These are phyloP conservation scores for Sarcodon sp. DNA, from an alignment of 768 basidiomycete species.

Conservation along the genomic window DNA sequence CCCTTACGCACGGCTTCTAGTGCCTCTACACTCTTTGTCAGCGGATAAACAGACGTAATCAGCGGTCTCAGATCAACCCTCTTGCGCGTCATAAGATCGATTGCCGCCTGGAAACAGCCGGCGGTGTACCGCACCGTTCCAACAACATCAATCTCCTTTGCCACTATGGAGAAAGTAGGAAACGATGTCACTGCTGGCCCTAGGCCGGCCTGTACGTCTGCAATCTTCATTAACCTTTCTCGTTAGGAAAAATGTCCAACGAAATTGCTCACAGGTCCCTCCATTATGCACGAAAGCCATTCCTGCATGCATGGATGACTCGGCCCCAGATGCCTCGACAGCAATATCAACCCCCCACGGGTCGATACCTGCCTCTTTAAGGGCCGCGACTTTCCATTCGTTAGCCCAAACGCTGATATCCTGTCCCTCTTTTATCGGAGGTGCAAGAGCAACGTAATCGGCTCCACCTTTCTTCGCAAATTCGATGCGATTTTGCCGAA, in stretches of 20 bases:
- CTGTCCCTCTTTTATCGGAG: constrained; percentile 1
- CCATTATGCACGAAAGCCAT: constrained; percentile 8
- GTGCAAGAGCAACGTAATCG: constrained; percentile 7
- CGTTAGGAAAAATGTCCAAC: neutral
- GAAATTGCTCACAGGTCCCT: constrained; percentile 8
- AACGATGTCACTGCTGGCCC: constrained; percentile 8
- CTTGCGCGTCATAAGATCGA: constrained; percentile 7
- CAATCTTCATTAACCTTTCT: too few relatives aligned
- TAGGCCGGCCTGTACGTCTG: constrained; percentile 10
- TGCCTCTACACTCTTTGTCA: constrained; percentile 7
- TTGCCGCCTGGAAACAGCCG: constrained; percentile 9
- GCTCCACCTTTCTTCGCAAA: constrained; percentile 8
- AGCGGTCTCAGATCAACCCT: constrained; percentile 8
- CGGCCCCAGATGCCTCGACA: constrained; percentile 10
- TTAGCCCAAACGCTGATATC: constrained; percentile 7
- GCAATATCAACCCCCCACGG: constrained; percentile 10
- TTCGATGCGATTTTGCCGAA: constrained; percentile 7
- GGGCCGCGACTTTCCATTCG: constrained; percentile 3
- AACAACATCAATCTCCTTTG: constrained; percentile 9
- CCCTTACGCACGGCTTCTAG: constrained; percentile 9
- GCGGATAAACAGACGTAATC: constrained; percentile 9
- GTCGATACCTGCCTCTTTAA: constrained; percentile 7
- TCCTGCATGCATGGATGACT: constrained; percentile 10
- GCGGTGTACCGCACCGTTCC: constrained; percentile 11
- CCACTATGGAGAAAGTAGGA: constrained; percentile 9